Conservation (phyloP, 768 basidiomycete genomes). For the Dentipellis fragilis region DNA sequence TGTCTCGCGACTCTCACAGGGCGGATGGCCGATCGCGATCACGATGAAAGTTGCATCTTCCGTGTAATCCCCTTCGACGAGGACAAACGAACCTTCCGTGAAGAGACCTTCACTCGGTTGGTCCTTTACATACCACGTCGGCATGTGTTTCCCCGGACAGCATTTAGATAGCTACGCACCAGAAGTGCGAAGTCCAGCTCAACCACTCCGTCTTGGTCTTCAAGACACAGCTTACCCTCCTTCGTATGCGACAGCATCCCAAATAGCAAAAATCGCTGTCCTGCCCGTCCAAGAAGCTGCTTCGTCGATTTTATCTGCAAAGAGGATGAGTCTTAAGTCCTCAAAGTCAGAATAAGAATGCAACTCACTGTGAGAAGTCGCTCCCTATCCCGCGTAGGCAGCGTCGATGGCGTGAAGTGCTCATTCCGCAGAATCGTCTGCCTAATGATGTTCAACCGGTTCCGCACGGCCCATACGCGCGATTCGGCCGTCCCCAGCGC, state of each 20-base stretch:
- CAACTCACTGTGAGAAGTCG: conserved; percentile 74
- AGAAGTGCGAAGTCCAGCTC: conserved; percentile 82
- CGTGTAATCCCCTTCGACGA: conserved; percentile 95
- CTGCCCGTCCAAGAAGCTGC: conserved; percentile 84
- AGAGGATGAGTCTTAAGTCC: conserved; percentile 1
- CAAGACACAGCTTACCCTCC: conserved; percentile 83
- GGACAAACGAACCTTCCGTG: conserved; percentile 90
- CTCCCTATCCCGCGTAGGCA: conserved; percentile 81
- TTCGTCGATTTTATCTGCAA: conserved; percentile 86
- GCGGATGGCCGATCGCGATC: conserved; percentile 93
- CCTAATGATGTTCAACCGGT: conserved; percentile 83
- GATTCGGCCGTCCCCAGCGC: conserved; percentile 82
- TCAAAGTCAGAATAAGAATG: background rate
- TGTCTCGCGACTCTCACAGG: conserved; percentile 81
- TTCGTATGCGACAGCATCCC: conserved; percentile 88
- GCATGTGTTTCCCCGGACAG: background rate
- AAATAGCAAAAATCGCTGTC: conserved; percentile 84
- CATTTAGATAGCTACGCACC: conserved; percentile 34
- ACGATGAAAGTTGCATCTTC: conserved; percentile 84
- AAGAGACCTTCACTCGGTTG: conserved; percentile 93
- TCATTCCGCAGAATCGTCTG: conserved; percentile 93
- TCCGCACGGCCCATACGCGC: conserved; percentile 67
- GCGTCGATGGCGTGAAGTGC: conserved; percentile 92
- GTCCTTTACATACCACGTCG: conserved; percentile 31
- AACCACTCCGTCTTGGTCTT: conserved; percentile 89